Evolutionary conservation across 305 asterid species (phyloP).

Genomic region (Fraxinus ornus): DNA sequence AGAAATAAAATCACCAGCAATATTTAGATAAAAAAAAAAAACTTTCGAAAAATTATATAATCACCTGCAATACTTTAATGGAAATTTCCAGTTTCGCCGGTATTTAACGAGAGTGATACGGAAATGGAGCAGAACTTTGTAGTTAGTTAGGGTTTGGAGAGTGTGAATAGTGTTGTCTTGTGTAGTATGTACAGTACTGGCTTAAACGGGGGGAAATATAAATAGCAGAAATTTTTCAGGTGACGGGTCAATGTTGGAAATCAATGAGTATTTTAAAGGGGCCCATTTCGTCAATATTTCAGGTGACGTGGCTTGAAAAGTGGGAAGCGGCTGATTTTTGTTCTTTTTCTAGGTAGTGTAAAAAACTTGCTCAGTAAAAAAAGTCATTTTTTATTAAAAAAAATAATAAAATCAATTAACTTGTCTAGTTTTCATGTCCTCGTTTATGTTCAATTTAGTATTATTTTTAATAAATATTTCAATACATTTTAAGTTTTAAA

Average conservation of each 20-base stretch:
- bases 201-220: conserved; percentile 24
- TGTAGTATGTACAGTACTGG: neutral
- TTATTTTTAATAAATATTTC: no score
- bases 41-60: no score
- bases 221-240: conserved; percentile 24
- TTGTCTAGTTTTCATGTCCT: no score
- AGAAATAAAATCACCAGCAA: neutral
- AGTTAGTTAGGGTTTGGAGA: conserved; percentile 38
- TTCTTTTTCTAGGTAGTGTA: no score
- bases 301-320: conserved; percentile 2
- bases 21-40: no score
- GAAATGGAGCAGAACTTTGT: conserved; percentile 10
- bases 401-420: no score
- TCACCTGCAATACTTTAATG: neutral
- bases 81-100: conserved; percentile 2
- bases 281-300: neutral
- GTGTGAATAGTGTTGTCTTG: conserved; percentile 19
- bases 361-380: no score
- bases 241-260: neutral
- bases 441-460: no score
- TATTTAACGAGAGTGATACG: neutral
- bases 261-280: neutral
- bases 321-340: neutral
- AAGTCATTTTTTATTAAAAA: no score
- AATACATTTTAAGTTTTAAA: no score